A percentile compares a stretch with the other conserved stretches of the same genome.
Conservation (phyloP, 2,329 filamentous ascomycete species). For the Fusarium sp. region DNA sequence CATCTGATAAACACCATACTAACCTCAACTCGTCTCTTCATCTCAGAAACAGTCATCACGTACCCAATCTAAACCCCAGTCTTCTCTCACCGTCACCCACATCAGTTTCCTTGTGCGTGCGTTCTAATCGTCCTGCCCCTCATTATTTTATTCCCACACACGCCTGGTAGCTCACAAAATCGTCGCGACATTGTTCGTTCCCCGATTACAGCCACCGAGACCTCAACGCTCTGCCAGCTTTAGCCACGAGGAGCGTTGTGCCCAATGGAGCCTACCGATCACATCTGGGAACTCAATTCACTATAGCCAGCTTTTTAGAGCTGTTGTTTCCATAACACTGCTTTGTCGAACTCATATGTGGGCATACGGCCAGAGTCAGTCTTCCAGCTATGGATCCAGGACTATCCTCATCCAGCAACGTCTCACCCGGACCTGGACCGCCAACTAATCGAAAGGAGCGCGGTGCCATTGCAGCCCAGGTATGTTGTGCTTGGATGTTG, state of each 20-base stretch:
- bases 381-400: slow-evolving; percentile 42
- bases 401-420: slow-evolving; percentile 45
- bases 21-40: slow-evolving; percentile 12
- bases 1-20: slow-evolving; percentile 26
- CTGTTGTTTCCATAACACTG: slow-evolving; percentile 20
- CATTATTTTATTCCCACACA: slow-evolving; percentile 34
- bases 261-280: slow-evolving; percentile 40
- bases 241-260: slow-evolving; percentile 12
- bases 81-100: slow-evolving; percentile 26
- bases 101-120: slow-evolving; percentile 28
- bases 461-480: slow-evolving; percentile 54
- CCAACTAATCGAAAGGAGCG: slow-evolving; percentile 52
- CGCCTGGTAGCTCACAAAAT: slow-evolving; percentile 25
- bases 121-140: slow-evolving; percentile 32
- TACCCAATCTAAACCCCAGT: slow-evolving; percentile 37
- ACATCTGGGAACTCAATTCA: slow-evolving; percentile 21
- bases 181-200: slow-evolving; percentile 22
- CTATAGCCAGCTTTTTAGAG: slow-evolving; percentile 43
- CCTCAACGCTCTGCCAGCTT: slow-evolving; percentile 24
- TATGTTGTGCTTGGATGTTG: slow-evolving; percentile 33
- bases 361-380: slow-evolving; percentile 23
- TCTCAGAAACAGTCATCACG: slow-evolving; percentile 28
- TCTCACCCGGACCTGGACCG: slow-evolving; percentile 49
- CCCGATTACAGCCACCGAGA: slow-evolving; percentile 14
- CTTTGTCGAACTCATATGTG: slow-evolving; percentile 32